Base-by-base conservation (phyloP, 108 stramenopile species). In the Epithemia pelagica region DNA sequence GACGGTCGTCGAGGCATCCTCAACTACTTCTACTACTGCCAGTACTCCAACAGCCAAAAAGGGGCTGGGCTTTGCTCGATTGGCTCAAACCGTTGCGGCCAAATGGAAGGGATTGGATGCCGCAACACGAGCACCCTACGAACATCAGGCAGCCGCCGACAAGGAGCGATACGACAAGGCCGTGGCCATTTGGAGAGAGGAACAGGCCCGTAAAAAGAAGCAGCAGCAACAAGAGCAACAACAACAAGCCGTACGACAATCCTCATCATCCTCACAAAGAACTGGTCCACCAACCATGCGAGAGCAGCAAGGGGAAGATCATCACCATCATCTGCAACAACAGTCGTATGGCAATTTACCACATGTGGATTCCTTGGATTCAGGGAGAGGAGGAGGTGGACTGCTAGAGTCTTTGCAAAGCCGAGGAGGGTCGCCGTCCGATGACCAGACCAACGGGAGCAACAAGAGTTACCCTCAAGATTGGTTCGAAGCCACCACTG, bases 51-150 rank as follows among this genome's bases (percentile, higher is more conserved):
- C 24, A 32, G 32, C 59, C 28, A 33, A 63, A 32, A 31, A 33
- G 37, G 31, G 69, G 1, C 71, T 90, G 26, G 76, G 75, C 2
- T 90, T 87, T 69, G 84, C 76, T 1, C 81, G 76, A 31, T 56
- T 91, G 27, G 86, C 87, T 15, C 79, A 82, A 69, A 77, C 71
- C 2, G 82, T 88, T 28, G 79, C 73, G 28, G 73, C 69, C 51
- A 74, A 79, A 28, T 91, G 90, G 90, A 82, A 83, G 64, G 55
- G 56, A 18, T 64, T 86, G 52, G 58, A 66, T 18, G 69, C 71
- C n/a, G 67, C 61, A 7, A 63, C 46, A 25, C 72, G 72, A 23
- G 74, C 71, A 24, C 76, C 73, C n/a, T 91, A 73, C 59, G 69
- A 74, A 22, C 60, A 77, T 0, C 21, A 30, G 22, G 82, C 78